Percentiles rank a stretch among this genome's conserved stretches.
Conservation (phyloP, 768 basidiomycete genomes). For the Megacollybia marginata region DNA sequence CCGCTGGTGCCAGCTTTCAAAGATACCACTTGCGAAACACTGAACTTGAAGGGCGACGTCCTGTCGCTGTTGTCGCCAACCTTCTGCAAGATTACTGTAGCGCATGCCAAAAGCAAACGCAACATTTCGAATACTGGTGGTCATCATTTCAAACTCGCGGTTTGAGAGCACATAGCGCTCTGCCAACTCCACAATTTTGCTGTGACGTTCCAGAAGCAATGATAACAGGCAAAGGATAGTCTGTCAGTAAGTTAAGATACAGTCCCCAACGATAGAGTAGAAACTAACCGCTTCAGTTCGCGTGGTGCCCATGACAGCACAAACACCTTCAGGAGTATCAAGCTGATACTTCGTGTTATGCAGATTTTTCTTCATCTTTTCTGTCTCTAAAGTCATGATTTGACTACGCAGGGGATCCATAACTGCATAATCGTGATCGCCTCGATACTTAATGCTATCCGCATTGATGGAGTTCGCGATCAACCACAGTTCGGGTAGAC, state of each 20-base stretch:
- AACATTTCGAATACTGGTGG: constrained; percentile 6
- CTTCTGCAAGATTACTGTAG: constrained; percentile 8
- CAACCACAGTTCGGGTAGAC: constrained; percentile 6
- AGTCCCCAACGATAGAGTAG: neutral
- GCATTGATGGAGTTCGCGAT: constrained; percentile 10
- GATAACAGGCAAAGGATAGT: constrained; percentile 6
- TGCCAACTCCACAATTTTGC: constrained; percentile 9
- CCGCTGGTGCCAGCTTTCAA: constrained; percentile 10
- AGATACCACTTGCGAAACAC: constrained; percentile 10
- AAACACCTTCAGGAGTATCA: constrained; percentile 7
- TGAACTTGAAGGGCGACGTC: constrained; percentile 6
- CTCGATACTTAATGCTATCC: constrained; percentile 9
- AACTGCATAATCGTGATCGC: constrained; percentile 5
- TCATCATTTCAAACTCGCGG: constrained; percentile 10
- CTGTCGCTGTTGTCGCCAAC: constrained; percentile 10
- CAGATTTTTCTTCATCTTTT: constrained; percentile 2
- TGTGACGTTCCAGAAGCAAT: constrained; percentile 9
- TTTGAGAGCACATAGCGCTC: constrained; percentile 7
- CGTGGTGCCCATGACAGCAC: constrained; percentile 8
- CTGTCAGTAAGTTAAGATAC: neutral
- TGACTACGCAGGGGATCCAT: constrained; percentile 3
- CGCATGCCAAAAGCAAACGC: constrained; percentile 7
- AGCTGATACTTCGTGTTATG: constrained; percentile 5
- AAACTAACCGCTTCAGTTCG: constrained; percentile 8
- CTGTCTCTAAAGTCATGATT: constrained; percentile 4